phyloP scores from a whole-genome alignment of 2,329 filamentous ascomycete genomes.

The Neonectria faginata region DNA sequence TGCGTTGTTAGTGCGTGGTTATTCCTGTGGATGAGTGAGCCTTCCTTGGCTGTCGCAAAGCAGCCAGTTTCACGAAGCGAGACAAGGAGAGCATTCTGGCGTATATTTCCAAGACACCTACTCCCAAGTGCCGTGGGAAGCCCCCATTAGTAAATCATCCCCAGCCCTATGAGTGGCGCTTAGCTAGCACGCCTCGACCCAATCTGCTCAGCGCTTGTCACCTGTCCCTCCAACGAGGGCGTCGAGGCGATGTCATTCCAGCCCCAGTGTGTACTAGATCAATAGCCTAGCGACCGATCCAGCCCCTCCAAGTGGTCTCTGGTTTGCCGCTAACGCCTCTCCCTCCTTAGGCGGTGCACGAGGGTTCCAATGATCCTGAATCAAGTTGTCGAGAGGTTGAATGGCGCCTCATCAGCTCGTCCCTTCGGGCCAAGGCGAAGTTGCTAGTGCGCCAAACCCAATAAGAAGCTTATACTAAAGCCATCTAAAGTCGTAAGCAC shows the following conservation, averaged over 20 bases:
- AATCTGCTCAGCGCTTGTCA: neutral
- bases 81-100: too few species aligned
- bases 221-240: neutral
- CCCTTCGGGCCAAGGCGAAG: neutral
- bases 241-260: neutral
- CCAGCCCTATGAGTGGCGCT: neutral
- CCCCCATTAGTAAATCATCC: neutral
- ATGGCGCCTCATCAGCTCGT: neutral
- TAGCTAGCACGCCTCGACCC: neutral
- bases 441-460: neutral
- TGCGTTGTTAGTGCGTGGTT: neutral
- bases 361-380: neutral
- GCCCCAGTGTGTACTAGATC: neutral
- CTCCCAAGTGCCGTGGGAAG: too few species aligned
- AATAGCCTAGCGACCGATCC: neutral
- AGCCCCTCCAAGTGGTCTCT: neutral
- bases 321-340: neutral
- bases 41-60: neutral
- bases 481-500: neutral
- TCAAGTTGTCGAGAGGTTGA: neutral
- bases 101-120: too few species aligned
- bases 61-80: neutral
- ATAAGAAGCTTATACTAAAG: constrained; percentile 3
- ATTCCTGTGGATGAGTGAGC: neutral
- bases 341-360: neutral